Evolutionary conservation across 352 stramenopile genomes (phyloP), one percentile per base, ranked within the genome.

Genomic region (Blastocystis sp.): DNA sequence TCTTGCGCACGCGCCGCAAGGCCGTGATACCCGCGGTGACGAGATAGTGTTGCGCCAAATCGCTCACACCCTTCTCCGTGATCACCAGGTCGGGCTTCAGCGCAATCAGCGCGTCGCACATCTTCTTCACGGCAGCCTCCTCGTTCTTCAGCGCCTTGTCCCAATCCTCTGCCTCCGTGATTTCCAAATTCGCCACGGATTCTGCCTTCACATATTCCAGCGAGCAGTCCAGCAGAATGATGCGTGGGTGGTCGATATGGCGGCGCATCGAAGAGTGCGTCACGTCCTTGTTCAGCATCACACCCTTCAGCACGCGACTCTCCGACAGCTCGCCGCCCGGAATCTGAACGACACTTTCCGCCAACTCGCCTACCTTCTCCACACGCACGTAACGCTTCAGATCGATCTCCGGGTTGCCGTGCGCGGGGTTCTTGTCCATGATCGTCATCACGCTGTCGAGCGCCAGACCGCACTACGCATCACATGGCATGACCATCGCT

Each of bases 281-380:
- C 65, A 98, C 95, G 91, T 99, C 97, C 92, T 99, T 99, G 93
- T 99, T 98, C 92, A 99, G 98, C 96, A 99, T 99, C 77, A 99
- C 94, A 78, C 97, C 97, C 89, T 96, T 94, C 40, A 99, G 92
- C 54, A 99, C 97, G 52, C 92, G 91, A 87, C 93, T 98, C 90
- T 98, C 94, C 62, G 93, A 92, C 11, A 98, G 90, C 91, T 99
- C 96, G 74, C 97, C 97, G 63, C 97, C 97, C 0, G 97, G 97
- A 68, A 97, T 92, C 78, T 89, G 45, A 10, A 87, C 7, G 34
- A 34, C 21, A 21, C 34, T 21, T 14, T 0, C 19, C 14, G 61
- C 17, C 3, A 24, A 9, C 40, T 80, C 4, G 17, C 24, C 42
- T 69, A 95, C 98, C 92, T 99, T 99, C 92, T 99, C 97, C 54